phyloP scores from a whole-genome alignment of 2,329 filamentous ascomycete genomes.

The Cylindrodendrum hubeiense region DNA sequence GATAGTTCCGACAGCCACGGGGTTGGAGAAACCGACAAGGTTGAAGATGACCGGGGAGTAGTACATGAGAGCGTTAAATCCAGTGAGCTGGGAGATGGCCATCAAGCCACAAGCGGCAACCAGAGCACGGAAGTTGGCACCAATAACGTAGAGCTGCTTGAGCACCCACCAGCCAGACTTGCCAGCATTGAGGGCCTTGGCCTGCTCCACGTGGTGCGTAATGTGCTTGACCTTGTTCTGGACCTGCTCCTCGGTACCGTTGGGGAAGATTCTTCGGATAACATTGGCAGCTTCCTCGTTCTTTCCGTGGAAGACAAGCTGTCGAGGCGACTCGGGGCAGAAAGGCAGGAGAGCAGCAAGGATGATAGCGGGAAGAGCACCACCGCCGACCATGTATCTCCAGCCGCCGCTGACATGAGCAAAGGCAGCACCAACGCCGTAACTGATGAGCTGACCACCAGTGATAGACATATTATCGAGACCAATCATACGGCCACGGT shows the following conservation, averaged over 20 bases:
- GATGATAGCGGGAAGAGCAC: conserved; percentile 60
- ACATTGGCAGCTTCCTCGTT: conserved; percentile 54
- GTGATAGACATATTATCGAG: conserved; percentile 62
- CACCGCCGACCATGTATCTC: conserved; percentile 63
- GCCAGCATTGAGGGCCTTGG: conserved; percentile 53
- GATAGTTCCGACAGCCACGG: conserved; percentile 59
- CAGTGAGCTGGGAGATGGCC: conserved; percentile 64
- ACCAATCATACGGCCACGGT: conserved; percentile 61
- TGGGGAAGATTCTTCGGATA: conserved; percentile 55
- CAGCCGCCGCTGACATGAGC: conserved; percentile 58
- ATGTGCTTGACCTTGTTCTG: conserved; percentile 59
- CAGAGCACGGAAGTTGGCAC: conserved; percentile 59
- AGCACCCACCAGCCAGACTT: conserved; percentile 56
- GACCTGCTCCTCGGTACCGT: conserved; percentile 56
- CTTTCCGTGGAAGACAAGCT: conserved; percentile 58
- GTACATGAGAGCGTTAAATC: conserved; percentile 65
- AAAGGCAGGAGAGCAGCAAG: conserved; percentile 57
- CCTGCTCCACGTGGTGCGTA: conserved; percentile 51
- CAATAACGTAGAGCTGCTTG: conserved; percentile 59
- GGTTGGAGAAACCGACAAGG: conserved; percentile 62
- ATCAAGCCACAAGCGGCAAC: conserved; percentile 63
- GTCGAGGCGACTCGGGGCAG: conserved; percentile 62
- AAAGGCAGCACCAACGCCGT: conserved; percentile 56
- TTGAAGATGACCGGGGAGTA: conserved; percentile 63
- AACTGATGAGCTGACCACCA: conserved; percentile 55